These are phyloP conservation scores for Cyclotella atomus DNA, from an alignment of 108 stramenopile species.

Conservation along the genomic window DNA sequence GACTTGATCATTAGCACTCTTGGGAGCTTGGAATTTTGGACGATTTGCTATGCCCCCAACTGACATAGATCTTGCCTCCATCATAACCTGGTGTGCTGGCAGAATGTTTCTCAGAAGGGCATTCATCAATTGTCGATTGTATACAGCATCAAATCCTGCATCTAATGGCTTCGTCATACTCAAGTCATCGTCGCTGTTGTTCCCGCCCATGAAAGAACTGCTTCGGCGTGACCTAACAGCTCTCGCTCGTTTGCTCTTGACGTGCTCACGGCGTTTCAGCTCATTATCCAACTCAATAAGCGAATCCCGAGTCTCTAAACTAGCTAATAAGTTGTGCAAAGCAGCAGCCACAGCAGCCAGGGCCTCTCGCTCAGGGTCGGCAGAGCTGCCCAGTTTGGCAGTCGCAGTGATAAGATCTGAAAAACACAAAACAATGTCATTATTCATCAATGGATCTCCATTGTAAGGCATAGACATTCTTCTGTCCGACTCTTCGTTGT, in stretches of 20 bases:
- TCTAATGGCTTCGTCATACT: slow-evolving; percentile 14
- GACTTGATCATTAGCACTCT: slow-evolving; percentile 8
- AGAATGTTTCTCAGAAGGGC: slow-evolving; percentile 65
- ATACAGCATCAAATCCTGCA: slow-evolving; percentile 40
- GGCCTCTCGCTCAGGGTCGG: slow-evolving; percentile 54
- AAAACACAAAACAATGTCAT: slow-evolving; percentile 40
- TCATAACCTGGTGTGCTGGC: slow-evolving; percentile 46
- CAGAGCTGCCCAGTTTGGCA: slow-evolving; percentile 12
- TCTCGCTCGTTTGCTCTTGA: slow-evolving; percentile 12
- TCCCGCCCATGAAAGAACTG: slow-evolving; percentile 6
- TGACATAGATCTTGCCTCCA: slow-evolving; percentile 16
- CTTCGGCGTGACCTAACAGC: background rate
- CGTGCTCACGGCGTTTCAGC: slow-evolving; percentile 30
- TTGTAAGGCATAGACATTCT: slow-evolving; percentile 32
- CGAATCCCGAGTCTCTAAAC: slow-evolving; percentile 44
- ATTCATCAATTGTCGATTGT: slow-evolving; percentile 44
- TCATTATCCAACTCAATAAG: slow-evolving; percentile 32
- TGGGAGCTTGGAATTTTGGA: slow-evolving; percentile 32
- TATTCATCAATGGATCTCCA: slow-evolving; percentile 1
- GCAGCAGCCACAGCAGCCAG: slow-evolving; percentile 73
- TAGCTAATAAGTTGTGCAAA: slow-evolving; percentile 63
- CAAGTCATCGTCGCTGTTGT: slow-evolving; percentile 10
- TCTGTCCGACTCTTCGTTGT: slow-evolving; percentile 31
- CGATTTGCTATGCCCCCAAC: slow-evolving; percentile 2
- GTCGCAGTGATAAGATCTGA: slow-evolving; percentile 36